Evolutionary conservation across 352 stramenopile species (phyloP), one percentile per base, ranked within the genome.

Genomic region (Phytophthora fragariae): DNA sequence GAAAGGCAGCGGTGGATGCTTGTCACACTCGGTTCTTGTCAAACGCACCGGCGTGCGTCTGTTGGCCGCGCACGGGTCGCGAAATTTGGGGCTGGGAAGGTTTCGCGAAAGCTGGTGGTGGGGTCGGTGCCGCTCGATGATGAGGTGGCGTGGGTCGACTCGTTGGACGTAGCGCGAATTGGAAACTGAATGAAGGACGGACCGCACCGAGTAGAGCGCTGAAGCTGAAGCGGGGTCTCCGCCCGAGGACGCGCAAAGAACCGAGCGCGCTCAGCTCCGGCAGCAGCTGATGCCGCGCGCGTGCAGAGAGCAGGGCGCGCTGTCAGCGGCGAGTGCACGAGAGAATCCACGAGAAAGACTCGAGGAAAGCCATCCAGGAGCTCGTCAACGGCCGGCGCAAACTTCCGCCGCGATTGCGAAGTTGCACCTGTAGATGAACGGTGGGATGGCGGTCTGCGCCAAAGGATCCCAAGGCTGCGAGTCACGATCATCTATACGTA

Each of bases 21-120:
- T 72, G 75, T 77, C 71, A 81, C 74, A 70, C 61, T 75, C 62
- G 53, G 12, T 37, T 71, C 57, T 77, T 61, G 74, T 72, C 65
- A 78, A 81, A 72, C 65, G 75, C 65, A 59, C 55, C 35, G 63
- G n/a, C 47, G 47, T 50, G 41, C 71, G 75, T 76, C 67, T 76
- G 66, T 76, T 80, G 64, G 62, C 41, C 31, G 55, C 59, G 8
- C 29, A 17, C 54, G 56, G 29, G 37, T 49, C 46, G 37, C 56
- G 67, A 73, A 70, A 62, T 73, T 76, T 70, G 57, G 65, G 57
- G 24, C 29, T 52, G 44, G 47, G 63, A 63, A 76, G 65, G 70
- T 80, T 78, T 73, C 70, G 65, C 44, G 19, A n/a, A 19, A 50
- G 41, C 37, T 44, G 29, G 27, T 6, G 47, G 67, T 71, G 62